Conservation (phyloP, 805 yeast species). For the Kurtzmaniella cleridarum region DNA sequence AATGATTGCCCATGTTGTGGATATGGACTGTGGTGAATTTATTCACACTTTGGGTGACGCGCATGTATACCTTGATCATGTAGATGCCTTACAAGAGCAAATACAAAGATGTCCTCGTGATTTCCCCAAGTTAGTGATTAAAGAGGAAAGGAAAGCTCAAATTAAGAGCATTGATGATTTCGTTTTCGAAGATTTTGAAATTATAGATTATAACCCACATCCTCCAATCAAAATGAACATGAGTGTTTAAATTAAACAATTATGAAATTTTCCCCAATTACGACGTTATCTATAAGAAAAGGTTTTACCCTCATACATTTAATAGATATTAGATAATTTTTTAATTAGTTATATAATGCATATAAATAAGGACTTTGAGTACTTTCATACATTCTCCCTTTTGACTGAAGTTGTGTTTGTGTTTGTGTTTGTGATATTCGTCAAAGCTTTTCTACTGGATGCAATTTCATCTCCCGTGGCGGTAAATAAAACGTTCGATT, state of each 20-base stretch:
- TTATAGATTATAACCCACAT: constrained; percentile 75
- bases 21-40: constrained; percentile 92
- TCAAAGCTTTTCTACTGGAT: neutral
- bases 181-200: constrained; percentile 80
- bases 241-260: constrained; percentile 62
- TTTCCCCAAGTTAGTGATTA: constrained; percentile 76
- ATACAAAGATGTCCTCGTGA: constrained; percentile 63
- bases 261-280: neutral
- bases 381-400: constrained; percentile 6
- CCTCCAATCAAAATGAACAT: constrained; percentile 88
- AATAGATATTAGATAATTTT: no score
- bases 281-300: neutral
- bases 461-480: constrained; percentile 42
- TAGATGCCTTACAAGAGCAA: constrained; percentile 85
- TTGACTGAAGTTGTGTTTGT: constrained; percentile 1
- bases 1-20: constrained; percentile 95
- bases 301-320: neutral
- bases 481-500: constrained; percentile 52
- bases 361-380: no score
- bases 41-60: constrained; percentile 96
- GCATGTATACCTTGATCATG: constrained; percentile 89
- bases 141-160: constrained; percentile 41
- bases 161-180: constrained; percentile 80
- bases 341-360: no score
- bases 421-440: constrained; percentile 1